Base-by-base conservation (phyloP, 805 yeast species). In the Wickerhamomyces chaumierensis region DNA sequence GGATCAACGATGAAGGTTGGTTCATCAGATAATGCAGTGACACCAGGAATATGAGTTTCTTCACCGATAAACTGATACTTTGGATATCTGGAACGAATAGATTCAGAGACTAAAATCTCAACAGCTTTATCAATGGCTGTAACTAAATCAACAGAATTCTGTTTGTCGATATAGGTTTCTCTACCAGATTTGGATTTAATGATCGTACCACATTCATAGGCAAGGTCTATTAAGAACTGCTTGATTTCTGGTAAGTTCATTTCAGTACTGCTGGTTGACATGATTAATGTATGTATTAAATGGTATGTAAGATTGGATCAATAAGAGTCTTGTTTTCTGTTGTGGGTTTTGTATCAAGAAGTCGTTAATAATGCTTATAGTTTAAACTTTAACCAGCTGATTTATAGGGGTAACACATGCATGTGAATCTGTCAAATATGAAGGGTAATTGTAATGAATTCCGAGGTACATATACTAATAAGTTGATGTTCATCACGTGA, bases 1-100 rank as follows among this genome's bases (percentile, higher is more conserved):
- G 80, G 80, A 49, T 76, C 82, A 16, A 77, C 78, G 39, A 77
- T 68, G 49, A 77, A 77, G 2, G 81, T 75, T 17, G 82, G 82
- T 3, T 60, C 70, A 32, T 65, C 64, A 2, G 69, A 58, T 14
- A 77, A 57, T 35, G 51, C 52, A 3, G 77, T 62, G 23, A 54
- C 58, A 1, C 78, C 80, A 3, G 66, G 66, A 12, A 68, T 58
- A 43, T 63, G 75, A 18, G 75, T 63, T 52, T 77, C 83, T 50
- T 77, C 83, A 21, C 82, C 83, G 51, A 77, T 62, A 53, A 76
- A 77, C 44, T 61, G 59, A 50, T 53, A 77, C 17, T 57, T 52
- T 12, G 81, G 81, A 48, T 61, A 77, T 17, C 44, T 50, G 3
- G 43, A 41, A 23, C 52, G 56, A 29, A 70, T 71, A 33, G 58